phyloP scores from a whole-genome alignment of 2,329 filamentous ascomycete species.

The Cladophialophora chaetospira region DNA sequence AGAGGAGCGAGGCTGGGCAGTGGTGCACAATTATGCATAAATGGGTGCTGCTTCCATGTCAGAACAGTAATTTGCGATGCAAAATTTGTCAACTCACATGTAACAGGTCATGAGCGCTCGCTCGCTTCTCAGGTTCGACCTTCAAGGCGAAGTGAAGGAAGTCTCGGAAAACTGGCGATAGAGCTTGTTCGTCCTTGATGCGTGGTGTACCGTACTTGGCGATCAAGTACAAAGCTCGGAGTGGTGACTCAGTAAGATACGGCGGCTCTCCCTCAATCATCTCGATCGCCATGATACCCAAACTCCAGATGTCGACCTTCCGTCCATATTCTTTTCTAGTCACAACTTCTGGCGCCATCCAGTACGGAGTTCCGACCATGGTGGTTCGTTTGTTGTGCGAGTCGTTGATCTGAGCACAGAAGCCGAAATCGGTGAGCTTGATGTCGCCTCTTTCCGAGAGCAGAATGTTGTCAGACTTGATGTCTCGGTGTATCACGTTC shows the following conservation, averaged over 20 bases:
- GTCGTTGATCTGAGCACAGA: constrained; percentile 98
- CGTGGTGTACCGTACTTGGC: constrained; percentile 93
- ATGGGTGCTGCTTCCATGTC: constrained; percentile 63
- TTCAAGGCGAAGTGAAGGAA: constrained; percentile 92
- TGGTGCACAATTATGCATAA: constrained; percentile 76
- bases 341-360: constrained; percentile 99
- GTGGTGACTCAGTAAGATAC: constrained; percentile 90
- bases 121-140: constrained; percentile 95
- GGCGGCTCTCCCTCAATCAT: constrained; percentile 99
- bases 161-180: constrained; percentile 93
- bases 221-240: constrained; percentile 91
- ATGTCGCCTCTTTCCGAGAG: constrained; percentile 93
- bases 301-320: constrained; percentile 97
- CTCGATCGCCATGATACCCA: constrained; percentile 99
- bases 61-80: not conserved
- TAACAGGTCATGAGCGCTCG: constrained; percentile 89
- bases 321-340: constrained; percentile 96
- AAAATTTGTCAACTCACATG: constrained; percentile 63
- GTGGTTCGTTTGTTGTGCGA: constrained; percentile 96
- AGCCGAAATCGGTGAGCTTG: constrained; percentile 98
- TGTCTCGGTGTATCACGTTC: constrained; percentile 96
- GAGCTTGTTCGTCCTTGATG: constrained; percentile 95
- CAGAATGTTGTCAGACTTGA: constrained; percentile 98
- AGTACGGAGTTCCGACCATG: constrained; percentile 98
- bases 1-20: constrained; percentile 78